phyloP scores from a whole-genome alignment of 306 rosid genomes.

The Quercus glauca region DNA sequence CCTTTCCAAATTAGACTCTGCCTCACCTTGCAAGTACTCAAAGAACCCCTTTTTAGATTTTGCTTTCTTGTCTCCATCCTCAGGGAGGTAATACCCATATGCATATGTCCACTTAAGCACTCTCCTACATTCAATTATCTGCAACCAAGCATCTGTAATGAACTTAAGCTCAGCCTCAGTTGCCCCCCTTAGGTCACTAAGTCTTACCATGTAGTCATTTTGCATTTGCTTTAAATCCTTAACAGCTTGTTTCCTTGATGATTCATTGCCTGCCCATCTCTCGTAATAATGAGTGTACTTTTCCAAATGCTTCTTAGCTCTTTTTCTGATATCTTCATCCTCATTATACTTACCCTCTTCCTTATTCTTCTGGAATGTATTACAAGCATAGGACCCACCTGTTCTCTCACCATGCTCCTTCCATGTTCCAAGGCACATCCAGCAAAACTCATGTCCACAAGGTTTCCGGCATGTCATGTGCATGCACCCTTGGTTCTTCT shows the following conservation, averaged over 20 bases:
- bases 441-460: slow-evolving; percentile 21
- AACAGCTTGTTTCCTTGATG: slow-evolving; percentile 88
- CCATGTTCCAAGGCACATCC: slow-evolving; percentile 16
- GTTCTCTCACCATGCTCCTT: slow-evolving; percentile 25
- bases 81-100: slow-evolving; percentile 80
- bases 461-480: not conserved
- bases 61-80: slow-evolving; percentile 32
- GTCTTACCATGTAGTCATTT: slow-evolving; percentile 65
- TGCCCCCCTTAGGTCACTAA: slow-evolving; percentile 72
- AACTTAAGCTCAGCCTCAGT: slow-evolving; percentile 90
- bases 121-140: slow-evolving; percentile 90
- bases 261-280: slow-evolving; percentile 92
- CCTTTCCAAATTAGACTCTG: slow-evolving; percentile 77
- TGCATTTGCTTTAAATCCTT: slow-evolving; percentile 84
- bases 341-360: slow-evolving; percentile 45
- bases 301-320: slow-evolving; percentile 84
- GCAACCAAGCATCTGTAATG: slow-evolving; percentile 88
- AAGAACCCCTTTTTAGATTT: slow-evolving; percentile 54
- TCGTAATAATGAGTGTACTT: slow-evolving; percentile 89
- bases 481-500: slow-evolving; percentile 5
- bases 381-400: slow-evolving; percentile 61
- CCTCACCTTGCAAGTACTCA: slow-evolving; percentile 79
- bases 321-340: slow-evolving; percentile 75
- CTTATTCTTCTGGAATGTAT: slow-evolving; percentile 47
- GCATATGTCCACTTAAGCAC: slow-evolving; percentile 97